Evolutionary conservation across 176 grass and related monocot genomes (phyloP), one percentile per base, ranked within the genome.

Genomic region (Calamus simplicifolius): DNA sequence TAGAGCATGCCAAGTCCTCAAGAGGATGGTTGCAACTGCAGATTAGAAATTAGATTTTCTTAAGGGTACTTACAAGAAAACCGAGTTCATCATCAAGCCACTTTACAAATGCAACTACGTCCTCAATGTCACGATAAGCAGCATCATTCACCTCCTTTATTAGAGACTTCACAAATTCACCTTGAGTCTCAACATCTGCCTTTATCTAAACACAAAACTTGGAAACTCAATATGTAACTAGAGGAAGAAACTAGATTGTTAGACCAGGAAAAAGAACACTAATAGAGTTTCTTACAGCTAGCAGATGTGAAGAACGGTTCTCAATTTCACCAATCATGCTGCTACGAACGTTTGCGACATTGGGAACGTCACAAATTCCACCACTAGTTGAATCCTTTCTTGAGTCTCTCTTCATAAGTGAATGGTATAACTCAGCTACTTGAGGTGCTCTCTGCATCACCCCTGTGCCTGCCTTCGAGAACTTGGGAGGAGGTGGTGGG

Each of bases 241-340:
- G 15, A 23, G 15, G 14, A 52, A 23, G 53, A 61, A 61, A 61
- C 7, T 62, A 21, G 6, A 19, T 18, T 2, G 2, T 29, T 53
- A 66, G 10, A 38, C 5, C 16, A 18, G 7, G 29, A 51, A 27
- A 27, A 10, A 4, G 19, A 29, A 31, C 27, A 51, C 5, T 63
- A 30, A 48, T 43, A n/a, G 52, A 27, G 50, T 30, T 78, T 65
- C 93, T 70, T 92, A 98, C 88, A 59, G 93, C 93, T 57, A 92
- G 70, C 64, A 98, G 67, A 83, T 98, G 88, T 1, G 93, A 92
- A 17, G 93, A 98, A 16, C 93, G 81, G 50, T 98, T 98, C 81
- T 98, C 93, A 8, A 98, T 98, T 85, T 98, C 93, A 70, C 93
- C 93, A 64, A 98, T 98, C 93, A 98, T 98, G 76, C 84, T 98